Evolutionary conservation across 2,329 filamentous ascomycete genomes (phyloP).

Genomic region (Claviceps digitariae): DNA sequence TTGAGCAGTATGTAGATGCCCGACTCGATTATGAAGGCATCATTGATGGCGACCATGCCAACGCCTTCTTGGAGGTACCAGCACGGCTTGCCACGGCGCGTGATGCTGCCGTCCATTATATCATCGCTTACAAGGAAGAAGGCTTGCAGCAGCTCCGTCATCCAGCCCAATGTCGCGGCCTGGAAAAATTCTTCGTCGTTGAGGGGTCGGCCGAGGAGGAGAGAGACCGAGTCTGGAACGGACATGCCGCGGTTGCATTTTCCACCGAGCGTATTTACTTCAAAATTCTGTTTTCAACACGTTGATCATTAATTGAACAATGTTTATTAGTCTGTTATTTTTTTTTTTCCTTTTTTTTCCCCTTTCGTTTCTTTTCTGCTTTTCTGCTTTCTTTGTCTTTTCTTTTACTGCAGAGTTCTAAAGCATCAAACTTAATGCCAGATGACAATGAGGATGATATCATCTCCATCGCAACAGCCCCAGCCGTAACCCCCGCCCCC

Average conservation of each 20-base stretch:
- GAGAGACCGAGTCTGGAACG: constrained; percentile 77
- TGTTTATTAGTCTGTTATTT: too few relatives aligned
- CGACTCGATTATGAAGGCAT: constrained; percentile 88
- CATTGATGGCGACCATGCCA: constrained; percentile 96
- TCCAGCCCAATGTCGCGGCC: constrained; percentile 81
- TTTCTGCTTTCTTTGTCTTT: too few relatives aligned
- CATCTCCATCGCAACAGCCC: neutral
- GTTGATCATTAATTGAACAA: neutral
- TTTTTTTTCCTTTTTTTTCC: neutral
- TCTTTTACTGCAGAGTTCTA: too few relatives aligned
- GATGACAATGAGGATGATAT: neutral
- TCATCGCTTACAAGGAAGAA: constrained; percentile 98
- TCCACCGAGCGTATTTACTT: constrained; percentile 79
- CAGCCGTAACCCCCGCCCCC: too few relatives aligned
- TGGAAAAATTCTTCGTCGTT: constrained; percentile 76
- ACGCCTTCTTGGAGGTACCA: constrained; percentile 89
- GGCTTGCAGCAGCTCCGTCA: constrained; percentile 94
- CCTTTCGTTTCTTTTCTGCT: neutral
- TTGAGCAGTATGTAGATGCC: constrained; percentile 84
- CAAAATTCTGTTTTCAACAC: constrained; percentile 46
- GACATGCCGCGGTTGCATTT: constrained; percentile 99
- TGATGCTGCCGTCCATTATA: constrained; percentile 96
- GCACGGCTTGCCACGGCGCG: constrained; percentile 84
- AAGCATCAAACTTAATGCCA: neutral
- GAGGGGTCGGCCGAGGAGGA: constrained; percentile 60